These are phyloP conservation scores for Aspergillus hortae DNA, from an alignment of 2,329 filamentous ascomycete species.

Conservation along the genomic window DNA sequence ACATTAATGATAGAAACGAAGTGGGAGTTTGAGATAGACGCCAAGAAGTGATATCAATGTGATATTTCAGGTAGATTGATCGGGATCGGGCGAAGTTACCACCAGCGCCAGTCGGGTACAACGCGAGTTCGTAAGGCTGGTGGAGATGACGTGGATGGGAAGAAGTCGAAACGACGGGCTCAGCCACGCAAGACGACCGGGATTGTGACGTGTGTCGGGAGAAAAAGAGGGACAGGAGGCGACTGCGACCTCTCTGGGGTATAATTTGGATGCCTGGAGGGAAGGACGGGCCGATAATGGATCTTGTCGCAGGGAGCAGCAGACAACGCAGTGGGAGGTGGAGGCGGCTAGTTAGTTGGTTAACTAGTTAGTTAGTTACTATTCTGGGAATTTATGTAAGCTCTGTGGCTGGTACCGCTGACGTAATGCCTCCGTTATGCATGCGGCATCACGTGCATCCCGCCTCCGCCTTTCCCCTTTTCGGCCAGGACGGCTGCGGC, in stretches of 20 bases:
- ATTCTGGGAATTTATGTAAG: not conserved
- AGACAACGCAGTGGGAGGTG: not conserved
- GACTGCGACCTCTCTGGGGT: constrained; percentile 3
- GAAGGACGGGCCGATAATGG: not conserved
- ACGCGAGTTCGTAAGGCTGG: not conserved
- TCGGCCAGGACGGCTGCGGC: constrained; percentile 11
- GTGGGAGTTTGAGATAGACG: not conserved
- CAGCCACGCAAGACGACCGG: not conserved
- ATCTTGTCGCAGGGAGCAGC: not conserved
- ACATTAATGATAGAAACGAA: not conserved
- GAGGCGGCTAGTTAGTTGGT: not conserved
- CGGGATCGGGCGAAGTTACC: not conserved
- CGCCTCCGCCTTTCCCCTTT: constrained; percentile 15
- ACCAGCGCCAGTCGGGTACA: not conserved
- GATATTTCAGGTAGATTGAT: not conserved
- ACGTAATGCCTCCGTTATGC: not conserved
- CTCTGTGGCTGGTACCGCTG: not conserved
- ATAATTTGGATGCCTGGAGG: not conserved
- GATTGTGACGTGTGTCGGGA: constrained; percentile 7
- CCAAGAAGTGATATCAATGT: not conserved
- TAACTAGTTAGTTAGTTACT: not conserved
- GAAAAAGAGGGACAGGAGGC: not conserved
- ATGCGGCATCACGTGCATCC: constrained; percentile 17
- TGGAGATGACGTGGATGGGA: constrained; percentile 14
- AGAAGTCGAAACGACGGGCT: not conserved